phyloP scores from a whole-genome alignment of 169 alveolate genomes.

The Pseudocohnilembus persalinus region DNA sequence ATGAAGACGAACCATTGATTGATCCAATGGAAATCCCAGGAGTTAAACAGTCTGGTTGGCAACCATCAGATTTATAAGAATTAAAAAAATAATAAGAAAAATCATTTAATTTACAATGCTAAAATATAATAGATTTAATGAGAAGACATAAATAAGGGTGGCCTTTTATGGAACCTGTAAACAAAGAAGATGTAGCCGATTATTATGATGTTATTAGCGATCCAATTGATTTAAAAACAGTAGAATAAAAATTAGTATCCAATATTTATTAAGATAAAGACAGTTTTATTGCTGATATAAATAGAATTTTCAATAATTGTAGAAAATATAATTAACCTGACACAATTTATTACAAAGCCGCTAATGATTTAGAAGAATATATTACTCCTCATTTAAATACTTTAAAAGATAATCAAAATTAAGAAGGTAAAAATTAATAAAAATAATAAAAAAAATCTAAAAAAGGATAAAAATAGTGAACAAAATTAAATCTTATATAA shows the following conservation, averaged over 20 bases:
- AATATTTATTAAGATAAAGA: conserved; percentile 89
- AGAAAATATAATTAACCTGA: conserved; percentile 93
- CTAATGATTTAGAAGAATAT: conserved; percentile 92
- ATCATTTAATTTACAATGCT: conserved; percentile 38
- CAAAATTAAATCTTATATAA: no score
- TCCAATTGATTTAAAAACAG: conserved; percentile 96
- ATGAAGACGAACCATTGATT: conserved; percentile 32
- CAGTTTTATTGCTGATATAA: conserved; percentile 93
- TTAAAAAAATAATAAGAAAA: conserved; percentile 51
- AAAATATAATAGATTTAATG: conserved; percentile 45
- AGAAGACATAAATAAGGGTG: conserved; percentile 62
- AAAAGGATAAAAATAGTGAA: background rate
- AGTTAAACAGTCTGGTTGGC: conserved; percentile 76
- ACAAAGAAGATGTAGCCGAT: conserved; percentile 95
- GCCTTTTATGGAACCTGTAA: conserved; percentile 95
- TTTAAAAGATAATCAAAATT: conserved; percentile 56
- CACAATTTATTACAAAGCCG: conserved; percentile 96
- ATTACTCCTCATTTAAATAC: conserved; percentile 88
- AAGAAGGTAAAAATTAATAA: background rate
- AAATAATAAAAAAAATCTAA: no score
- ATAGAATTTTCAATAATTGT: conserved; percentile 95
- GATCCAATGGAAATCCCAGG: conserved; percentile 63
- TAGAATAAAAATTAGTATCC: conserved; percentile 72
- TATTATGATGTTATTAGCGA: conserved; percentile 95
- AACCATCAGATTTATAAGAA: conserved; percentile 56